Conservation (phyloP, 2,329 filamentous ascomycete genomes). For the Venturia aucupariae region DNA sequence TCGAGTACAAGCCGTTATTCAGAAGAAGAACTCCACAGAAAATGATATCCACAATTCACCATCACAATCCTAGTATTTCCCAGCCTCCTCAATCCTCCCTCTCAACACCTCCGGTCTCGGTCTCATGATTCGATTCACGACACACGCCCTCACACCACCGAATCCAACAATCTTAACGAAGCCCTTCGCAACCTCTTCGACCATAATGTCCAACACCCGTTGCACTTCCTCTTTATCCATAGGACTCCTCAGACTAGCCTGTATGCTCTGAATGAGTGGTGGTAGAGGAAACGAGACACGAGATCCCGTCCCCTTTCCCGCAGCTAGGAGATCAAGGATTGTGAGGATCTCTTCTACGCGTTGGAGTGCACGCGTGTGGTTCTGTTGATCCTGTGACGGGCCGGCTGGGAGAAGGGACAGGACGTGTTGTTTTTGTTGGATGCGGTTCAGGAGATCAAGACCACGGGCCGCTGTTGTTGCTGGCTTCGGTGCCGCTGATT, state of each 20-base stretch:
- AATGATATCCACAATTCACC: background rate
- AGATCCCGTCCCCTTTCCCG: constrained; percentile 16
- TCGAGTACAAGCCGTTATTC: background rate
- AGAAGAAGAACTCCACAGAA: background rate
- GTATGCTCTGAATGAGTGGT: constrained; percentile 33
- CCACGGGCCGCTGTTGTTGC: constrained; percentile 28
- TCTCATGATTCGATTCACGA: constrained; percentile 26
- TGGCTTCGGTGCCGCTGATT: background rate
- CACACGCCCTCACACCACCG: constrained; percentile 34
- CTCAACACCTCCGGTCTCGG: constrained; percentile 9
- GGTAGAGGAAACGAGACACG: constrained; percentile 37
- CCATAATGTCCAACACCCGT: constrained; percentile 34
- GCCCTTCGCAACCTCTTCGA: constrained; percentile 33
- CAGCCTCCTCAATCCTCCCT: background rate
- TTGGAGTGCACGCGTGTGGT: constrained; percentile 38
- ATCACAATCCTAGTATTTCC: background rate
- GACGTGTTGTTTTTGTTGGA: constrained; percentile 40
- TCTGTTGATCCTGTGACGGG: constrained; percentile 33
- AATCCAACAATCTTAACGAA: constrained; percentile 33
- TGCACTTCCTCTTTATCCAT: constrained; percentile 37
- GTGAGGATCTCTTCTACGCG: constrained; percentile 37
- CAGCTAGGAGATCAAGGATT: constrained; percentile 34
- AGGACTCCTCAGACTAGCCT: constrained; percentile 36
- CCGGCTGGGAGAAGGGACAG: constrained; percentile 29
- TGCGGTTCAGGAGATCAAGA: constrained; percentile 40